Conservation (phyloP, 2,329 filamentous ascomycete genomes). For the Aspergillus tubingensis region DNA sequence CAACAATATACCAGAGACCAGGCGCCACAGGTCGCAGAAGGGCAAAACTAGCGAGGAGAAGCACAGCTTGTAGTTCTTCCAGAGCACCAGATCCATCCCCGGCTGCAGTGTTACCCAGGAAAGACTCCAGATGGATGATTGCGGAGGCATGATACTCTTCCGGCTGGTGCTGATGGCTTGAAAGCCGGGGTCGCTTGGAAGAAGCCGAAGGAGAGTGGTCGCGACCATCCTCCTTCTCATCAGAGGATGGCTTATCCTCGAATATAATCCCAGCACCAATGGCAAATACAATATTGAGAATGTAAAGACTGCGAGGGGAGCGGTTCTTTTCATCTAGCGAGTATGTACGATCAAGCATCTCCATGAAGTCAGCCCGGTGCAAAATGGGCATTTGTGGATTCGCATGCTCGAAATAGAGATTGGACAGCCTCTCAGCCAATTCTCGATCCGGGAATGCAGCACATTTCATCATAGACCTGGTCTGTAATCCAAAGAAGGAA, state of each 20-base stretch:
- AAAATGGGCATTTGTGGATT: slow-evolving; percentile 95
- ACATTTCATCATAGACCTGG: slow-evolving; percentile 80
- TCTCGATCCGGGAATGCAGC: slow-evolving; percentile 80
- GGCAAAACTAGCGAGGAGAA: slow-evolving; percentile 88
- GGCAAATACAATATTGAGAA: slow-evolving; percentile 95
- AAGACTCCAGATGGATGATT: slow-evolving; percentile 86
- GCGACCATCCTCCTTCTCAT: slow-evolving; percentile 25
- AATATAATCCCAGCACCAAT: slow-evolving; percentile 94
- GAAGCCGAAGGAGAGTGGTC: slow-evolving; percentile 31
- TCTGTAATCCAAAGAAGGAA: slow-evolving; percentile 95
- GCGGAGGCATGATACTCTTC: slow-evolving; percentile 97
- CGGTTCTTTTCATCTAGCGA: slow-evolving; percentile 65
- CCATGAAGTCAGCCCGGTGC: slow-evolving; percentile 85
- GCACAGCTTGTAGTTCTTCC: slow-evolving; percentile 89
- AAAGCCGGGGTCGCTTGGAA: slow-evolving; percentile 55
- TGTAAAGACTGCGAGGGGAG: slow-evolving; percentile 81
- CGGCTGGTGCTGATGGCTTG: slow-evolving; percentile 69
- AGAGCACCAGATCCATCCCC: slow-evolving; percentile 75
- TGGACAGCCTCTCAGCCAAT: slow-evolving; percentile 70
- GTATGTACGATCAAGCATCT: slow-evolving; percentile 82
- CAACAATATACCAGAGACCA: slow-evolving; percentile 95
- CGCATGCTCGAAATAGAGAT: slow-evolving; percentile 91
- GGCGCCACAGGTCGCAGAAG: slow-evolving; percentile 87
- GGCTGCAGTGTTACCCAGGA: slow-evolving; percentile 67
- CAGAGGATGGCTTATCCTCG: slow-evolving; percentile 45